Evolutionary conservation across 768 basidiomycete species (phyloP), one percentile per base, ranked within the genome.

Genomic region (Naematelia aurantialba): DNA sequence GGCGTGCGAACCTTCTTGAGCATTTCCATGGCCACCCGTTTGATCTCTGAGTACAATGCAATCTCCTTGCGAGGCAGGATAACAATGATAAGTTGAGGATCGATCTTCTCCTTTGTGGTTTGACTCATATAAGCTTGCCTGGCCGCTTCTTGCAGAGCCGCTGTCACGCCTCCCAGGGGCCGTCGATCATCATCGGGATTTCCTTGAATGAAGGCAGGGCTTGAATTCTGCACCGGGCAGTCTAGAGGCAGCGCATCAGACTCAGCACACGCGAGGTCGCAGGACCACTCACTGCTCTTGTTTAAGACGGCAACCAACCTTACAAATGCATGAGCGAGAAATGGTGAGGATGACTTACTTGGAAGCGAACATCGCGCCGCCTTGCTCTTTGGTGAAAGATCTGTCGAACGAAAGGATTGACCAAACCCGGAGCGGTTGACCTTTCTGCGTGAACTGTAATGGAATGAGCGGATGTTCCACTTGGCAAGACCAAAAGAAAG

Each of bases 41-140:
- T 76, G 62, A 76, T 69, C 30, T 66, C 62, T 44, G 60, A 52
- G 56, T 74, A 76, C 30, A 71, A 56, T 0, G 58, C 45, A 1
- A 53, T 31, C 11, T 74, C 73, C 49, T 72, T 72, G 21, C 34
- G 34, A 17, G 34, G 34, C 34, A 39, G 8, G 17, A 39, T 17
- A 17, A 39, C 34, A 39, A 39, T 39, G 34, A 39, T 17, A 39
- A 39, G 34, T 39, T 39, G 34, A 39, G 34, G 34, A 39, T 39
- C 34, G 34, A 39, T 17, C 46, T 19, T 47, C 8, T 47, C 24
- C 11, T 19, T 19, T 11, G 46, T 5, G 46, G 19, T 19, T 47
- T 19, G n/a, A 19, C 24, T 19, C 10, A 19, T 47, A 48, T 27
- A 63, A 19, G 65, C 65, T 2, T 45, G 53, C 42, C 49, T 61